phyloP scores from a whole-genome alignment of 495 filamentous ascomycete species.

The Parathielavia appendiculata region DNA sequence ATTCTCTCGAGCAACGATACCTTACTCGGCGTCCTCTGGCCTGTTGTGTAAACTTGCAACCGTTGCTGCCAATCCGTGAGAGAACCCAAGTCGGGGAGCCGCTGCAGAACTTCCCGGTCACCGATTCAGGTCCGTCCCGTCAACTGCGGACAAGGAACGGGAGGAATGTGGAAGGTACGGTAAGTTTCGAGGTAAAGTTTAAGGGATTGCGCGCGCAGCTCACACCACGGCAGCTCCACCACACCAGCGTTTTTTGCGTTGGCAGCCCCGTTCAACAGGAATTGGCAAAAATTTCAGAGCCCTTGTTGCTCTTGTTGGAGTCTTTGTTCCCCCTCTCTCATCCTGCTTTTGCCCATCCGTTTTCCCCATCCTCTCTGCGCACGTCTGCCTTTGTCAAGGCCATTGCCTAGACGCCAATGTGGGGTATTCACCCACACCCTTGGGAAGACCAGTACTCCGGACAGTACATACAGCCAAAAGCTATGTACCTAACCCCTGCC shows the following conservation, averaged over 20 bases:
- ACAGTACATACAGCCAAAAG: conserved; percentile 10
- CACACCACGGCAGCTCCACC: neutral
- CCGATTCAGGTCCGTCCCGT: neutral
- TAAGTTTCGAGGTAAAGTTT: neutral
- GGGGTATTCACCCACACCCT: conserved; percentile 11
- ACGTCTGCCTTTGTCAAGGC: conserved; percentile 19
- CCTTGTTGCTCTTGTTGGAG: conserved; percentile 16
- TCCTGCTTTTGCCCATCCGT: conserved; percentile 11
- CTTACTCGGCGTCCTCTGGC: no score
- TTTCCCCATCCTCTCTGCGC: conserved; percentile 6
- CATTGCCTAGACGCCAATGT: conserved; percentile 22
- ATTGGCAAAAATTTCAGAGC: conserved; percentile 13
- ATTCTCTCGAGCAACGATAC: no score
- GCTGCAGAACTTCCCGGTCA: conserved; percentile 11
- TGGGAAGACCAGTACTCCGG: neutral
- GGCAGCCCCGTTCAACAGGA: neutral
- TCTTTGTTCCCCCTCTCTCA: conserved; percentile 14
- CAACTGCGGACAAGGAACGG: no score
- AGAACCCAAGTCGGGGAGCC: conserved; percentile 12
- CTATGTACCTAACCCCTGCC: conserved; percentile 10
- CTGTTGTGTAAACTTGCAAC: neutral
- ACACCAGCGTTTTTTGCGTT: conserved; percentile 11
- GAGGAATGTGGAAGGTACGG: neutral
- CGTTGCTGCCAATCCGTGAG: conserved; percentile 14
- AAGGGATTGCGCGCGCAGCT: no score